Conservation (phyloP, 2,329 filamentous ascomycete genomes). For the Cordyceps tenuipes region DNA sequence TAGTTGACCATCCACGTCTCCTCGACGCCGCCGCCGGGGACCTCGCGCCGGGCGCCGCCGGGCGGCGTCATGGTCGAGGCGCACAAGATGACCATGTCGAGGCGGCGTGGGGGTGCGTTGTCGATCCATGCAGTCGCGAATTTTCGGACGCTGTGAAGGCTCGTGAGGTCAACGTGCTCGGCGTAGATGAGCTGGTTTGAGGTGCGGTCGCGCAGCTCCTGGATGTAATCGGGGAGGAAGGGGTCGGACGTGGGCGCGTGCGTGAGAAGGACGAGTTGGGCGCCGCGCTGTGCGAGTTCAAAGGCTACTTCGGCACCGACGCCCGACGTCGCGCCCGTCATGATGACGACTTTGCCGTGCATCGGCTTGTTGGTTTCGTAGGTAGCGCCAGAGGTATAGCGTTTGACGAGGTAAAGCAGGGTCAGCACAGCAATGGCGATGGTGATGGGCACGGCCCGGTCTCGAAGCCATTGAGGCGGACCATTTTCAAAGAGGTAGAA, state of each 20-base stretch:
- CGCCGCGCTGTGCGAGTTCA: slow-evolving; percentile 70
- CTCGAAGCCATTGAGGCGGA: slow-evolving; percentile 39
- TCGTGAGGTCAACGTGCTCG: slow-evolving; percentile 84
- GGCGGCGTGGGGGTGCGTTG: slow-evolving; percentile 76
- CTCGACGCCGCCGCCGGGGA: slow-evolving; percentile 78
- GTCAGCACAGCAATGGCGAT: slow-evolving; percentile 29
- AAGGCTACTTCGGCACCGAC: slow-evolving; percentile 72
- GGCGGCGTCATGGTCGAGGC: slow-evolving; percentile 68
- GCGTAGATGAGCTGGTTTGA: slow-evolving; percentile 87
- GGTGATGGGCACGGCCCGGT: slow-evolving; percentile 34
- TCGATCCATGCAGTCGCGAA: slow-evolving; percentile 99
- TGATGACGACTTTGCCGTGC: slow-evolving; percentile 88
- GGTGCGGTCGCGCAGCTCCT: slow-evolving; percentile 70
- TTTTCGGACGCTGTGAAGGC: slow-evolving; percentile 78
- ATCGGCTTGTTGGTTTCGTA: slow-evolving; percentile 75
- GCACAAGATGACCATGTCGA: slow-evolving; percentile 88
- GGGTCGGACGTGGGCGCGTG: slow-evolving; percentile 72
- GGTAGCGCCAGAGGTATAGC: slow-evolving; percentile 65
- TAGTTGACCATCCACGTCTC: slow-evolving; percentile 93
- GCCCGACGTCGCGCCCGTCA: slow-evolving; percentile 91
- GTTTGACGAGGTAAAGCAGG: slow-evolving; percentile 49
- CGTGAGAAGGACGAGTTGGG: slow-evolving; percentile 85
- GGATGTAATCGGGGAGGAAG: slow-evolving; percentile 86
- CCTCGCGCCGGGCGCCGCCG: slow-evolving; percentile 51
- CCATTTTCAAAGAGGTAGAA: slow-evolving; percentile 39